These are phyloP conservation scores for Quercus tomentella DNA, from an alignment of 331 rosid species.

Conservation along the genomic window DNA sequence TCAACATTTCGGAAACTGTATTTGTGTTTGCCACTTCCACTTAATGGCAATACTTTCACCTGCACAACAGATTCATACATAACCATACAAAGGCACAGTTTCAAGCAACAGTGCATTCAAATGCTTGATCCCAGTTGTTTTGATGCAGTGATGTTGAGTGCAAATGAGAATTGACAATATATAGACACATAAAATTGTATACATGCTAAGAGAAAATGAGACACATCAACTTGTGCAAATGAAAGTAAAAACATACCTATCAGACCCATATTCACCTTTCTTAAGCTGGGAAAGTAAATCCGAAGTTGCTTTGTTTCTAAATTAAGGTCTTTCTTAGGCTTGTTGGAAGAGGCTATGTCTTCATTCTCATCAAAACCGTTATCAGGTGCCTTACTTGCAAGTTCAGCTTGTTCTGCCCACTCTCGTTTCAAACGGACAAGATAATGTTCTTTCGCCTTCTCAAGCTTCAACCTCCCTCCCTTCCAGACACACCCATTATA, in stretches of 20 bases:
- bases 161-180: neutral
- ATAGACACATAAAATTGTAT: neutral
- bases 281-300: slow-evolving; percentile 69
- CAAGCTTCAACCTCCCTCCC: slow-evolving; percentile 78
- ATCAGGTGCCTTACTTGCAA: neutral
- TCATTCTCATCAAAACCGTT: neutral
- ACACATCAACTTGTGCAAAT: neutral
- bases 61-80: slow-evolving; percentile 16
- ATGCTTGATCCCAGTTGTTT: neutral
- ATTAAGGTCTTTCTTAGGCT: slow-evolving; percentile 5
- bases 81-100: neutral
- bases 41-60: slow-evolving; percentile 77
- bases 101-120: neutral
- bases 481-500: slow-evolving; percentile 96
- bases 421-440: slow-evolving; percentile 53
- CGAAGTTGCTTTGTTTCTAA: slow-evolving; percentile 32
- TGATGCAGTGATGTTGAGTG: neutral
- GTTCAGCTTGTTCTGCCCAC: slow-evolving; percentile 49
- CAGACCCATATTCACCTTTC: slow-evolving; percentile 39
- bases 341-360: slow-evolving; percentile 18
- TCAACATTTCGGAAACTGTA: slow-evolving; percentile 83
- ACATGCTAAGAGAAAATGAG: neutral
- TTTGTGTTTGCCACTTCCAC: slow-evolving; percentile 92
- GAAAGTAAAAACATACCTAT: neutral
- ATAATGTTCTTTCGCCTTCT: slow-evolving; percentile 81